phyloP scores from a whole-genome alignment of 176 grass and related monocot genomes.

The Oryza australiensis region DNA sequence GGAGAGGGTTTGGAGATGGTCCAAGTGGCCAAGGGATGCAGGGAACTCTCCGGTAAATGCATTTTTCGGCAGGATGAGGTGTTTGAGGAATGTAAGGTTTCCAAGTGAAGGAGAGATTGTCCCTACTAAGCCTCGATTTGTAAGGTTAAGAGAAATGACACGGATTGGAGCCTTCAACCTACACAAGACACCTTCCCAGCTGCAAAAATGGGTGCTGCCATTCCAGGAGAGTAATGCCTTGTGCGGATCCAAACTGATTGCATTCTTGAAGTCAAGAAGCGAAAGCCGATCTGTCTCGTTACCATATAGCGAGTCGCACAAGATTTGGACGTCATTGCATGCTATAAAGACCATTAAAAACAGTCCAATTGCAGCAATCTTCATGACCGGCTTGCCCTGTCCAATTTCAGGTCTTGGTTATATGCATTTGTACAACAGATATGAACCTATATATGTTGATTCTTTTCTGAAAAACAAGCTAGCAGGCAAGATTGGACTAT shows the following conservation, averaged over 20 bases:
- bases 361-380: neutral
- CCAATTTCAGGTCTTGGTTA: neutral
- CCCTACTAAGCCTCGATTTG: neutral
- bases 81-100: neutral
- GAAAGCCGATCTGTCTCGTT: neutral
- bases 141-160: neutral
- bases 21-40: no score
- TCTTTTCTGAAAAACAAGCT: no score
- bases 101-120: slow-evolving; percentile 6
- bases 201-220: slow-evolving; percentile 11
- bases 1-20: no score
- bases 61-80: neutral
- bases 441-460: no score
- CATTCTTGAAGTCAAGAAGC: neutral
- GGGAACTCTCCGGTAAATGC: neutral
- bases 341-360: neutral
- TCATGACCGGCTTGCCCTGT: neutral
- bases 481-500: no score
- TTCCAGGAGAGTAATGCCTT: slow-evolving; percentile 16
- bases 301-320: neutral
- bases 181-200: neutral
- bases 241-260: neutral
- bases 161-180: neutral
- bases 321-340: neutral
- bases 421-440: no score